A percentile compares a stretch with the other conserved stretches of the same genome.
Conservation (phyloP, 495 filamentous ascomycete species). For the Lasiosphaeris hirsuta region DNA sequence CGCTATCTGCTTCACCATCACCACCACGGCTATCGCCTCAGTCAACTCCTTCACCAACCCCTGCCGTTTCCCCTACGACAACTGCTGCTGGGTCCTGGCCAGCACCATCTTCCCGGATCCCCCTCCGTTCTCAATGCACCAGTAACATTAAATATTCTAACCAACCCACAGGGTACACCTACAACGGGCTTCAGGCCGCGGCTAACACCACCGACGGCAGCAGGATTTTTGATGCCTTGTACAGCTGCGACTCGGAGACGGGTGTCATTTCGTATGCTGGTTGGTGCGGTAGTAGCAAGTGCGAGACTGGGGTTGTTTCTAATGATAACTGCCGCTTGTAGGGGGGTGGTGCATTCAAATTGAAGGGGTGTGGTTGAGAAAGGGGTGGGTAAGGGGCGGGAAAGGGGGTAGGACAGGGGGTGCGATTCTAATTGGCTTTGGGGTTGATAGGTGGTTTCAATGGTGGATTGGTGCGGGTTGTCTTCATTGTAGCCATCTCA, state of each 20-base stretch:
- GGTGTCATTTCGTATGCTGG: neutral
- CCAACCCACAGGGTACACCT: constrained; percentile 10
- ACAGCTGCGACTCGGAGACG: constrained; percentile 10
- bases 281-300: constrained; percentile 8
- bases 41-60: constrained; percentile 8
- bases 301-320: constrained; percentile 4
- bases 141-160: neutral
- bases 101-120: constrained; percentile 4
- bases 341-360: no score
- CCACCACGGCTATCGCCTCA: constrained; percentile 1
- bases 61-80: constrained; percentile 15
- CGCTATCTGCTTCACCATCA: constrained; percentile 5
- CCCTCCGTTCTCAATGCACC: neutral
- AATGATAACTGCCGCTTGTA: constrained; percentile 19
- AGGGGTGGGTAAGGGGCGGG: no score
- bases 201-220: constrained; percentile 14
- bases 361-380: no score
- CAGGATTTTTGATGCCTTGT: constrained; percentile 16
- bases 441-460: no score
- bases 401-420: no score
- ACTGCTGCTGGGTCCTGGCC: constrained; percentile 16
- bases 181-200: constrained; percentile 7
- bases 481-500: no score
- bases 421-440: no score
- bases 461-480: no score